Evolutionary conservation across 2,329 filamentous ascomycete genomes (phyloP).

Genomic region (Sporothrix pseudoabietina): DNA sequence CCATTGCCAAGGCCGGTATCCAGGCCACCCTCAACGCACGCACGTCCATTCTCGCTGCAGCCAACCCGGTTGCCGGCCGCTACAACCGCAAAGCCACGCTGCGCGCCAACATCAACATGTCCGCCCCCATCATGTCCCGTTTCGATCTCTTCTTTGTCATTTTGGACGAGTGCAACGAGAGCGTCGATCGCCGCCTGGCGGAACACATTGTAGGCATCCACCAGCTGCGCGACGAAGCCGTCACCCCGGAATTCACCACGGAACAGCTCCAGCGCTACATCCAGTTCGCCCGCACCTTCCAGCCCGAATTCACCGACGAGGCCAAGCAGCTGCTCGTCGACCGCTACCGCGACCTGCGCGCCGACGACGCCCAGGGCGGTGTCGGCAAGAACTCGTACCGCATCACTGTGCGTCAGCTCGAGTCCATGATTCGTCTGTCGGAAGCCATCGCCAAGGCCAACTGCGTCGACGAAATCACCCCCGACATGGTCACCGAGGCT

Average conservation of each 20-base stretch:
- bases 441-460: slow-evolving; percentile 99
- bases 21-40: slow-evolving; percentile 96
- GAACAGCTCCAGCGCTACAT: slow-evolving; percentile 97
- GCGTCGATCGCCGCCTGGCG: slow-evolving; percentile 85
- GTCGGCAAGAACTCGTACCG: slow-evolving; percentile 94
- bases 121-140: slow-evolving; percentile 97
- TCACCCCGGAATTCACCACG: slow-evolving; percentile 91
- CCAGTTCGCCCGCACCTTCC: slow-evolving; percentile 91
- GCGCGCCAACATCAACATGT: slow-evolving; percentile 96
- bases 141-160: slow-evolving; percentile 99
- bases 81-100: slow-evolving; percentile 96
- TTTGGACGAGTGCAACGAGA: slow-evolving; percentile 93
- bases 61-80: slow-evolving; percentile 93
- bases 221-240: slow-evolving; percentile 86
- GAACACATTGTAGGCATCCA: slow-evolving; percentile 95
- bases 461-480: slow-evolving; percentile 85
- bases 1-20: slow-evolving; percentile 96
- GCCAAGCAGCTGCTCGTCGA: slow-evolving; percentile 83
- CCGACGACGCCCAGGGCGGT: slow-evolving; percentile 91
- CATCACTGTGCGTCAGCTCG: slow-evolving; percentile 94
- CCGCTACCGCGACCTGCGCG: slow-evolving; percentile 92
- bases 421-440: slow-evolving; percentile 91
- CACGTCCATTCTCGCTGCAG: slow-evolving; percentile 91
- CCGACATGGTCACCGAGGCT: slow-evolving; percentile 85
- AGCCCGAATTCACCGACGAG: slow-evolving; percentile 86